These are phyloP conservation scores for Limnanthes douglasii DNA, from an alignment of 345 rosid genomes.

Conservation along the genomic window DNA sequence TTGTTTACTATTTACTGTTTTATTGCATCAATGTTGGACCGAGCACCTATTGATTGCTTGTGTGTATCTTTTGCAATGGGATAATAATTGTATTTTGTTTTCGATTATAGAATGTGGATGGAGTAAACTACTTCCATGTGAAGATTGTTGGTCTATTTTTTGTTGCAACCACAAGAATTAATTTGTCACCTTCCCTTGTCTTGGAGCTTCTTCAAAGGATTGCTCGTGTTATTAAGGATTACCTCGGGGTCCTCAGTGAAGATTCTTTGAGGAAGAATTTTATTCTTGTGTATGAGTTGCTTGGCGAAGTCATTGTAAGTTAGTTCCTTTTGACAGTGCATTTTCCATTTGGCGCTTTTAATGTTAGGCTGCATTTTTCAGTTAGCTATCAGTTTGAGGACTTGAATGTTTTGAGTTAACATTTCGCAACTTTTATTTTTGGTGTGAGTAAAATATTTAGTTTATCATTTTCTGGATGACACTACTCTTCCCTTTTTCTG, in stretches of 20 bases:
- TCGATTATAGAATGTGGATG: conserved; percentile 54
- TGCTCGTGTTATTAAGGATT: conserved; percentile 94
- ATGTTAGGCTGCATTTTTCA: too few relatives aligned
- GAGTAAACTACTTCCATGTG: conserved; percentile 97
- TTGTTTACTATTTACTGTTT: not conserved
- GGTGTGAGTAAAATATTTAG: too few relatives aligned
- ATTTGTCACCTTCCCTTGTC: conserved; percentile 83
- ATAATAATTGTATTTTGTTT: conserved; percentile 5
- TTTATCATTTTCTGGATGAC: too few relatives aligned
- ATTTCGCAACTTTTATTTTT: not conserved
- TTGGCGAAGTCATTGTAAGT: conserved; percentile 97
- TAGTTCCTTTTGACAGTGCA: too few relatives aligned
- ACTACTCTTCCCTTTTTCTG: conserved; percentile 1
- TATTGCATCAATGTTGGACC: too few relatives aligned
- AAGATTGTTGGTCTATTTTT: conserved; percentile 85
- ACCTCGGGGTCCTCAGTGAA: conserved; percentile 89
- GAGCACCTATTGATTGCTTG: not conserved
- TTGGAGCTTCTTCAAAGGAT: conserved; percentile 96
- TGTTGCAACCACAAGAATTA: conserved; percentile 92
- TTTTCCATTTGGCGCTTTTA: too few relatives aligned
- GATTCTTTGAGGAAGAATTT: conserved; percentile 88
- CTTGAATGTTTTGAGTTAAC: too few relatives aligned
- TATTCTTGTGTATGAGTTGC: conserved; percentile 91
- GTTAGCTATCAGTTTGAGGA: too few relatives aligned
- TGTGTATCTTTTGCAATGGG: too few relatives aligned